phyloP scores from a whole-genome alignment of 345 rosid genomes.

The Salix viminalis region DNA sequence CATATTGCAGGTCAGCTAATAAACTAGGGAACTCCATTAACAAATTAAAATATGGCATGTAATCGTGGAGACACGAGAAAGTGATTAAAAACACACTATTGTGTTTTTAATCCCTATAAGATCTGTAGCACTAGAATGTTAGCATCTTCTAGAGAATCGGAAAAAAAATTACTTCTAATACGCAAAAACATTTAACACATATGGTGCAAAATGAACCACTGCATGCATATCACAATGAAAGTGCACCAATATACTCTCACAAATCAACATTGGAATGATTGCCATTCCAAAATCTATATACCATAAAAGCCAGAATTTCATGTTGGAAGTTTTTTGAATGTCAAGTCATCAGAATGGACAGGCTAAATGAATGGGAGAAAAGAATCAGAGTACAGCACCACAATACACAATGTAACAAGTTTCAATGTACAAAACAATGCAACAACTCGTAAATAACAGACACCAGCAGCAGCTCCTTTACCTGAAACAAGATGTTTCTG shows the following conservation, averaged over 20 bases:
- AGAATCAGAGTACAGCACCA: neutral
- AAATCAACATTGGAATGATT: neutral
- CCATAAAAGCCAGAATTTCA: neutral
- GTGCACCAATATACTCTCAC: neutral
- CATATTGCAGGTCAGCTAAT: constrained; percentile 18
- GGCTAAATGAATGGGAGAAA: neutral
- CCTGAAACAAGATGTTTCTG: constrained; percentile 31
- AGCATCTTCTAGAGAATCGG: neutral
- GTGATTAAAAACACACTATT: neutral
- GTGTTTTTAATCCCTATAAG: neutral
- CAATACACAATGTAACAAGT: neutral
- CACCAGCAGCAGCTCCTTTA: constrained; percentile 12
- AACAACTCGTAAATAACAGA: neutral
- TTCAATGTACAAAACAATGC: neutral
- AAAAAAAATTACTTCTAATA: neutral
- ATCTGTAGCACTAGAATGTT: neutral
- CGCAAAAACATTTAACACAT: neutral
- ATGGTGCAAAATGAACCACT: neutral
- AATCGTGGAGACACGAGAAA: neutral
- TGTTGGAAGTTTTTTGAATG: neutral
- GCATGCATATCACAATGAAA: neutral
- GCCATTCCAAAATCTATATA: neutral
- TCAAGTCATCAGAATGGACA: neutral
- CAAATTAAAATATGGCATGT: neutral
- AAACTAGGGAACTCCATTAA: neutral